These are phyloP conservation scores for Fusarium pseudonygamai DNA, from an alignment of 2,329 filamentous ascomycete genomes.

Conservation along the genomic window DNA sequence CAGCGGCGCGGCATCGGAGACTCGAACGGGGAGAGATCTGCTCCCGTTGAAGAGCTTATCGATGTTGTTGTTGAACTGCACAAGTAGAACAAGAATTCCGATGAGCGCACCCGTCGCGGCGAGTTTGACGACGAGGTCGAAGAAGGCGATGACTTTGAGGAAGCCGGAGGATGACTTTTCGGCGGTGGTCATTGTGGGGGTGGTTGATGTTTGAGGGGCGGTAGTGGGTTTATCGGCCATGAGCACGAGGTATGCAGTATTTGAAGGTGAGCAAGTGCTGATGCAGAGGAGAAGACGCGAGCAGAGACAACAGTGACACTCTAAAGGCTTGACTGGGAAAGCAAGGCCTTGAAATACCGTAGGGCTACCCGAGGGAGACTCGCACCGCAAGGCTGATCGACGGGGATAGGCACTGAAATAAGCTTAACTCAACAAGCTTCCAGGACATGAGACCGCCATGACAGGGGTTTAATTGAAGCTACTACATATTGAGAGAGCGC, in stretches of 20 bases:
- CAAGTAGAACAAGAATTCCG: conserved; percentile 27
- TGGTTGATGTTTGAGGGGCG: neutral
- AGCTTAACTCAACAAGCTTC: conserved; percentile 13
- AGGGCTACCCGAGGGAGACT: conserved; percentile 3
- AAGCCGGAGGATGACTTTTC: conserved; percentile 22
- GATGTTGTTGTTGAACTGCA: conserved; percentile 12
- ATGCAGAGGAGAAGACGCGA: neutral
- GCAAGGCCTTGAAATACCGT: conserved; percentile 18
- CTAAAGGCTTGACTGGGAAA: neutral
- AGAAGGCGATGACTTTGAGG: conserved; percentile 27
- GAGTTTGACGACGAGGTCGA: conserved; percentile 31
- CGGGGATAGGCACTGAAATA: conserved; percentile 10
- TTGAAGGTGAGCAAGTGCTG: neutral
- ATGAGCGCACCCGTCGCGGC: conserved; percentile 27
- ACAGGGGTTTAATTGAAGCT: conserved; percentile 6
- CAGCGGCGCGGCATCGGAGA: neutral
- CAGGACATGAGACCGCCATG: conserved; percentile 14
- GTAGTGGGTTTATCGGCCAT: conserved; percentile 21
- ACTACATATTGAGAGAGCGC: conserved; percentile 6
- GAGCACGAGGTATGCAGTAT: neutral
- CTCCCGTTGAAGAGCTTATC: conserved; percentile 2
- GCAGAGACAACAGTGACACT: neutral
- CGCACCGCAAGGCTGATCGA: conserved; percentile 5
- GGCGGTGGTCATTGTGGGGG: conserved; percentile 9
- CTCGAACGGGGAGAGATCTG: neutral